Conservation (phyloP, 2,329 filamentous ascomycete species). For the Bipolaris gigantea region DNA sequence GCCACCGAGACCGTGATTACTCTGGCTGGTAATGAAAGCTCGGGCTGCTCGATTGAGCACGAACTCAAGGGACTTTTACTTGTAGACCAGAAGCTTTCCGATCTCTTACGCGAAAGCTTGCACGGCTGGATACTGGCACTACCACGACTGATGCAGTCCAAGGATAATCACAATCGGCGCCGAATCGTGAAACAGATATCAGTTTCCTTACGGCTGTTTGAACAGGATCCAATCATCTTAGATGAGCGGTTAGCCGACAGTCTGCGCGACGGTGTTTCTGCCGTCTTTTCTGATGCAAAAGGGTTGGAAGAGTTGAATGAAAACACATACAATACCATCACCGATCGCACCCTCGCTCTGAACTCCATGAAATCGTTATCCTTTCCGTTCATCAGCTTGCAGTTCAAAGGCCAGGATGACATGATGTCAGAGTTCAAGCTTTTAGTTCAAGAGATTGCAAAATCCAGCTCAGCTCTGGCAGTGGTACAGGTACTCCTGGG, state of each 20-base stretch:
- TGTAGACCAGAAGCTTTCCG: slow-evolving; percentile 64
- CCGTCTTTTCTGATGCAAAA: slow-evolving; percentile 48
- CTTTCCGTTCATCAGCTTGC: slow-evolving; percentile 63
- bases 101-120: slow-evolving; percentile 68
- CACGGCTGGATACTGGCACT: slow-evolving; percentile 82
- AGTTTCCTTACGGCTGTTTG: slow-evolving; percentile 68
- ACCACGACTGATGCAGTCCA: slow-evolving; percentile 78
- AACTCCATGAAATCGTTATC: slow-evolving; percentile 24
- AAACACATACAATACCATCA: slow-evolving; percentile 2
- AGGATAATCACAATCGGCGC: slow-evolving; percentile 77
- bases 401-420: slow-evolving; percentile 65
- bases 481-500: slow-evolving; percentile 69
- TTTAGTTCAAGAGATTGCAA: slow-evolving; percentile 59
- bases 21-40: slow-evolving; percentile 54
- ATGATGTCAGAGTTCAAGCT: slow-evolving; percentile 65
- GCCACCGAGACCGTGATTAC: slow-evolving; percentile 81
- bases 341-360: slow-evolving; percentile 22
- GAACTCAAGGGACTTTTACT: slow-evolving; percentile 63
- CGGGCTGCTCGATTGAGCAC: slow-evolving; percentile 48
- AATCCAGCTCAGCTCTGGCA: slow-evolving; percentile 47
- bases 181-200: slow-evolving; percentile 75
- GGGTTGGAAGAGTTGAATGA: slow-evolving; percentile 25
- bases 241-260: slow-evolving; percentile 68
- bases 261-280: slow-evolving; percentile 72
- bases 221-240: slow-evolving; percentile 64